phyloP scores from a whole-genome alignment of 176 grass and related monocot genomes.

The Aegilops umbellulata region DNA sequence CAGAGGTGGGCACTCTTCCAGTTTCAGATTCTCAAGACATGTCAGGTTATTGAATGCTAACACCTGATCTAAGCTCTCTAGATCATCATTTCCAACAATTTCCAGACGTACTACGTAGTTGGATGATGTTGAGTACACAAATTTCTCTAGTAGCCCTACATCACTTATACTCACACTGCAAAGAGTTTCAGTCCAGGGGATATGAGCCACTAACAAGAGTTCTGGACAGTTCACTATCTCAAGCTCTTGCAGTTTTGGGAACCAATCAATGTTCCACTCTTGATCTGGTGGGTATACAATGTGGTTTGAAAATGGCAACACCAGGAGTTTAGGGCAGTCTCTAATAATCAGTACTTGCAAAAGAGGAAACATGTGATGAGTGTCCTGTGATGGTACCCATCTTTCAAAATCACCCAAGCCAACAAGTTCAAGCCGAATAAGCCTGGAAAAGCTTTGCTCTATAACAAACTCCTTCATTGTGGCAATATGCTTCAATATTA shows the following conservation, averaged over 20 bases:
- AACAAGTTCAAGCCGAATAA: too few species aligned
- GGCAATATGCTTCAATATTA: too few species aligned
- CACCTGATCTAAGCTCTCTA: too few species aligned
- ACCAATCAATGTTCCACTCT: not conserved
- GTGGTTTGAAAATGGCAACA: not conserved
- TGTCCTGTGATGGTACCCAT: too few species aligned
- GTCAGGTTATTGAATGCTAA: not conserved
- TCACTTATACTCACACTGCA: rapidly evolving
- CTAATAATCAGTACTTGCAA: too few species aligned
- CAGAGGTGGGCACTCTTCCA: not conserved
- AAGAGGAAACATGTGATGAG: too few species aligned
- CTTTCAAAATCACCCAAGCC: too few species aligned
- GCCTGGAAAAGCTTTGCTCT: too few species aligned
- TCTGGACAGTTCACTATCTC: rapidly evolving
- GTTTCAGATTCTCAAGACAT: not conserved
- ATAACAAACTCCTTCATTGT: too few species aligned
- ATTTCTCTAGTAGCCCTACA: rapidly evolving
- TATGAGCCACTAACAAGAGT: not conserved
- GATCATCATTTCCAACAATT: rapidly evolving
- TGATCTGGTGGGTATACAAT: not conserved
- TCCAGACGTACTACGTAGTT: too few species aligned
- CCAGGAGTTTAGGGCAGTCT: not conserved
- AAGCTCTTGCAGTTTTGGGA: not conserved
- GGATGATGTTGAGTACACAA: not conserved
- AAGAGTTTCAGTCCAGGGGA: not conserved